Evolutionary conservation across 1,139 yeast genomes (phyloP).

Genomic region (Taphrina betulina): DNA sequence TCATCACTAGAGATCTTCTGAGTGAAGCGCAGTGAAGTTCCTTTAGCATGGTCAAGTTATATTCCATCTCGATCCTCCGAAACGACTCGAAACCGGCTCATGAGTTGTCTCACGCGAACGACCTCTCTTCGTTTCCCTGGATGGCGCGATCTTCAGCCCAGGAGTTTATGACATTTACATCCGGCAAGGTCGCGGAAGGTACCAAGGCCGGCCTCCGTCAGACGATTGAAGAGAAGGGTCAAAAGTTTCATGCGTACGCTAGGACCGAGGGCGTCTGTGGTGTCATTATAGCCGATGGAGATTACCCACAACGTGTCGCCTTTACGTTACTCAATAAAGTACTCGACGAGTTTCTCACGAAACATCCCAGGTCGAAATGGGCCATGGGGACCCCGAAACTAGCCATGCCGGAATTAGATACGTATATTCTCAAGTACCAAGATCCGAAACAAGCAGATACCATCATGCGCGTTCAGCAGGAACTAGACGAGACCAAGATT

Average conservation of each 20-base stretch:
- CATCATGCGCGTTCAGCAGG: conserved; percentile 95
- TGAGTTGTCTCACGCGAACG: conserved; percentile 78
- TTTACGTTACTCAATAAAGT: conserved; percentile 87
- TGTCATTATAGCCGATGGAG: conserved; percentile 87
- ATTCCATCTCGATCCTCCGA: conserved; percentile 81
- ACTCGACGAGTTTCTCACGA: conserved; percentile 81
- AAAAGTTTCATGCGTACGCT: conserved; percentile 78
- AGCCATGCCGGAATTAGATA: conserved; percentile 60
- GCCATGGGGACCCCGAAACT: conserved; percentile 43
- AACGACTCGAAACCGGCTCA: conserved; percentile 61
- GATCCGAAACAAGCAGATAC: conserved; percentile 97
- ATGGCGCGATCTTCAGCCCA: conserved; percentile 61
- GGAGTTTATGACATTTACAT: conserved; percentile 92
- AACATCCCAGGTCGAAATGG: conserved; percentile 80
- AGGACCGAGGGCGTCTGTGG: conserved; percentile 92
- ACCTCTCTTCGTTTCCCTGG: conserved; percentile 79
- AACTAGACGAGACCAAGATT: conserved; percentile 94
- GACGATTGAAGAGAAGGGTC: conserved; percentile 77
- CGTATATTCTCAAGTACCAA: conserved; percentile 79
- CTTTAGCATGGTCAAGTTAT: conserved; percentile 77
- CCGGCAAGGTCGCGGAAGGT: conserved; percentile 85
- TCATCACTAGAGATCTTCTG: no score
- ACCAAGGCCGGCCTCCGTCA: conserved; percentile 90
- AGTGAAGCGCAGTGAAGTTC: no score
- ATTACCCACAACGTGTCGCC: conserved; percentile 97